Evolutionary conservation across 2,329 filamentous ascomycete species (phyloP), one percentile per base, ranked within the genome.

Genomic region (Exophiala viscosa): DNA sequence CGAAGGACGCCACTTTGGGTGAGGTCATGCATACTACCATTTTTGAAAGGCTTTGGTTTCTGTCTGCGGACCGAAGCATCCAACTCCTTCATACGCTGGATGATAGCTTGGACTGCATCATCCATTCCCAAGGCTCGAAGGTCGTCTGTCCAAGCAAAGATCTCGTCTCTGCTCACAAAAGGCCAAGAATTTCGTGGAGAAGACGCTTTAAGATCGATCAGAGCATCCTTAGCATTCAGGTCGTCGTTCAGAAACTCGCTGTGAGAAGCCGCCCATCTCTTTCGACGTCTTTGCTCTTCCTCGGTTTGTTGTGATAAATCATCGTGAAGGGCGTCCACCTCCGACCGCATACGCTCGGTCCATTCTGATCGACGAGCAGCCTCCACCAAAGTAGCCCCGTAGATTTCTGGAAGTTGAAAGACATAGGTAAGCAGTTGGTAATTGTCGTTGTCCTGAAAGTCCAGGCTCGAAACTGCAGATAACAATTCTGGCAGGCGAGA

Each of bases 261-360:
- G 44, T 61, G 56, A 3, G 57, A 54, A 41, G 54, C 95, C 55
- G 92, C 80, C 93, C 93, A 99, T 65, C 88, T 95, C 63, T 87
- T 88, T 41, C 93, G 82, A 46, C 93, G 80, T 63, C 92, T 90
- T 45, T 88, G 82, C 67, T 99, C 93, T 69, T 97, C 93, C 55
- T 96, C 91, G 65, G 93, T 89, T 59, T 95, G 92, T 0, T 88
- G 76, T 1, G 90, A 89, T 80, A 97, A 89, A 66, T 97, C 92
- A 67, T 97, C 95, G 20, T 90, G 90, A 20, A 99, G 74, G 0
- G 87, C 89, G 2, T 88, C 85, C 0, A 92, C 93, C 64, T 97
- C 93, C 2, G 82, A 80, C 66, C 87, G 89, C 69, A 97, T 86
- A 70, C 95, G 96, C 47, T 95, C 89, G 10, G 82, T 83, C 91